Evolutionary conservation across 2,329 filamentous ascomycete species (phyloP), one percentile per base, ranked within the genome.

Genomic region (Lecanicillium sp.): DNA sequence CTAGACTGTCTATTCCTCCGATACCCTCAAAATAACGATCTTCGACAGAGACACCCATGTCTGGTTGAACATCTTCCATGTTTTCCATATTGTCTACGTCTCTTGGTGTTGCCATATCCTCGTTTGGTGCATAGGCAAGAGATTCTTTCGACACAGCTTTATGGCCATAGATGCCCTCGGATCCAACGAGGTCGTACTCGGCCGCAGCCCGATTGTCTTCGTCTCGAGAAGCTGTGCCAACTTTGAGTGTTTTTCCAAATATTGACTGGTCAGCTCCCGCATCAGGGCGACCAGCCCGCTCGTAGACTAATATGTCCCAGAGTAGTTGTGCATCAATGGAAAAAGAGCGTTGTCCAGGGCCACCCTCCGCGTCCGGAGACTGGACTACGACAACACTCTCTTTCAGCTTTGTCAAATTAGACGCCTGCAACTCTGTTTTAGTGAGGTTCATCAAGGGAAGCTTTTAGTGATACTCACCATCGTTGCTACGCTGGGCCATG

Each of bases 91-190:
- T 36, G 4, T 37, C 37, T 4, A 37, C 30, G 2, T 37, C 33
- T 12, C 2, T 36, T 35, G 43, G 31, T 6, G 40, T 41, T 8
- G 42, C 29, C 1, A 25, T 34, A 4, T 46, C 44, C 5, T 55
- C 51, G 16, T 59, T 51, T 1, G 60, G 59, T 1, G 60, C 57
- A 34, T 60, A 62, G 0, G 51, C 55, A 0, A 56, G 54, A 13
- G 51, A 51, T 14, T 63, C 52, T 16, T 53, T 48, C 1, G 55
- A 52, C n/a, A 60, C 59, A 1, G 58, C 51, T 33, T 57, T 59
- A 46, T 64, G 60, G 1, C 56, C 58, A 3, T 56, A 58, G 5
- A 64, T 60, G 2, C 60, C 59, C 9, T 55, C 56, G 0, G 59
- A 62, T 7, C 60, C 60, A 20, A 64, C 55, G 3, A 64, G 49